Evolutionary conservation across 495 filamentous ascomycete species (phyloP).

Genomic region (Penicillium bialowiezense): DNA sequence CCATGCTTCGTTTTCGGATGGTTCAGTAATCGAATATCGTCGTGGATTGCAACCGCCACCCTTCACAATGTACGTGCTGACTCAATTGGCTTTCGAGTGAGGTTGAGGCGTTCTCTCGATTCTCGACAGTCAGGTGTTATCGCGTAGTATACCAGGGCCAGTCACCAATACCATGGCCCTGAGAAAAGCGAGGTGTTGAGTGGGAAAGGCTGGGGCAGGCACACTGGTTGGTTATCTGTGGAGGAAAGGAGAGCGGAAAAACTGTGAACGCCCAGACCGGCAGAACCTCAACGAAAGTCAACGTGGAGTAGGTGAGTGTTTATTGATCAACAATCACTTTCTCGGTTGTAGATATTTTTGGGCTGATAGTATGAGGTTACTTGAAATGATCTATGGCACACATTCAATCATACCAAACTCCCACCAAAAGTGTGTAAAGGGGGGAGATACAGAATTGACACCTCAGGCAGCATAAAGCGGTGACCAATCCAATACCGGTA

Average conservation of each 20-base stretch:
- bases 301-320: background rate
- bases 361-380: too few relatives aligned
- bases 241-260: slow-evolving; percentile 35
- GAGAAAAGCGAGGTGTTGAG: slow-evolving; percentile 7
- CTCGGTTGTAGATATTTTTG: too few relatives aligned
- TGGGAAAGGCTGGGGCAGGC: slow-evolving; percentile 11
- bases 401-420: too few relatives aligned
- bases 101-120: slow-evolving; percentile 3
- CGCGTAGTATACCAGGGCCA: slow-evolving; percentile 18
- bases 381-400: too few relatives aligned
- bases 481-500: slow-evolving; percentile 5
- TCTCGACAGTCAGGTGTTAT: background rate
- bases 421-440: background rate
- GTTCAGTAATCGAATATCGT: slow-evolving; percentile 3
- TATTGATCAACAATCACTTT: background rate
- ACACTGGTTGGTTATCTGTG: slow-evolving; percentile 20
- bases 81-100: slow-evolving; percentile 6
- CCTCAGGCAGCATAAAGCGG: slow-evolving; percentile 9
- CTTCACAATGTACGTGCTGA: slow-evolving; percentile 3
- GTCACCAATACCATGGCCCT: slow-evolving; percentile 27
- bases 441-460: background rate
- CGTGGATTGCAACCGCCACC: slow-evolving; percentile 11
- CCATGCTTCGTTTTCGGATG: slow-evolving; percentile 31
- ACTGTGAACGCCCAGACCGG: slow-evolving; percentile 24
- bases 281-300: slow-evolving; percentile 13